Conservation (phyloP, 2,329 filamentous ascomycete genomes). For the Ophiostoma australiae region DNA sequence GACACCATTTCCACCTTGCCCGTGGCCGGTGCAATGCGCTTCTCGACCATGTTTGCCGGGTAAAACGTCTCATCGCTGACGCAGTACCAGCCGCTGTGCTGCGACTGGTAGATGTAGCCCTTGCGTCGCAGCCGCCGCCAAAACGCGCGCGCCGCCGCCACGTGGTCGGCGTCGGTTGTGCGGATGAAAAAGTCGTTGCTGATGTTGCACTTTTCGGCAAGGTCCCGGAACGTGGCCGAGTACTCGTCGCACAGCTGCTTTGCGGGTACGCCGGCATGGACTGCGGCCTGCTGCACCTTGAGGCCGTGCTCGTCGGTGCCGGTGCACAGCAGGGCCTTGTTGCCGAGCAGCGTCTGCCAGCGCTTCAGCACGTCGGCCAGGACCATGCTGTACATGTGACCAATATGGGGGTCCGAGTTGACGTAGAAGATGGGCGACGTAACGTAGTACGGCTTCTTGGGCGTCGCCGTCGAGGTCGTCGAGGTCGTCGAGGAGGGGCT, state of each 20-base stretch:
- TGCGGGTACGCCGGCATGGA: conserved; percentile 62
- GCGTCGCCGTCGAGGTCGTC: not conserved
- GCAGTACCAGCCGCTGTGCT: conserved; percentile 93
- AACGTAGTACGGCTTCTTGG: conserved; percentile 79
- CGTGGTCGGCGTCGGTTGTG: conserved; percentile 79
- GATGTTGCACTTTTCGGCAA: conserved; percentile 66
- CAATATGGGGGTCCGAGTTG: conserved; percentile 92
- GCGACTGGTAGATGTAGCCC: conserved; percentile 75
- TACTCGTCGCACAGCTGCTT: conserved; percentile 87
- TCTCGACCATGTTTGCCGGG: conserved; percentile 67
- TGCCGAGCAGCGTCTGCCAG: conserved; percentile 68
- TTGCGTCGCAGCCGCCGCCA: conserved; percentile 75
- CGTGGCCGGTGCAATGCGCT: conserved; percentile 70
- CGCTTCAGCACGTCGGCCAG: conserved; percentile 87
- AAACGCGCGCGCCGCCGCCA: conserved; percentile 79
- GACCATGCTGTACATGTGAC: conserved; percentile 90
- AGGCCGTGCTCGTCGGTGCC: conserved; percentile 97
- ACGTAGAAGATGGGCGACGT: conserved; percentile 99
- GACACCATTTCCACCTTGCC: conserved; percentile 79
- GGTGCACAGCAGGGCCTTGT: conserved; percentile 68
- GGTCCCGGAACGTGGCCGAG: conserved; percentile 68
- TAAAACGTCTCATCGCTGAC: conserved; percentile 97
- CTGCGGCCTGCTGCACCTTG: conserved; percentile 88
- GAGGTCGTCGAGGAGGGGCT: not conserved
- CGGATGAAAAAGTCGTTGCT: conserved; percentile 84